Percentiles rank a stretch among this genome's conserved stretches.
These are phyloP conservation scores for Alternaria rosae DNA, from an alignment of 2,329 filamentous ascomycete genomes.

Conservation along the genomic window DNA sequence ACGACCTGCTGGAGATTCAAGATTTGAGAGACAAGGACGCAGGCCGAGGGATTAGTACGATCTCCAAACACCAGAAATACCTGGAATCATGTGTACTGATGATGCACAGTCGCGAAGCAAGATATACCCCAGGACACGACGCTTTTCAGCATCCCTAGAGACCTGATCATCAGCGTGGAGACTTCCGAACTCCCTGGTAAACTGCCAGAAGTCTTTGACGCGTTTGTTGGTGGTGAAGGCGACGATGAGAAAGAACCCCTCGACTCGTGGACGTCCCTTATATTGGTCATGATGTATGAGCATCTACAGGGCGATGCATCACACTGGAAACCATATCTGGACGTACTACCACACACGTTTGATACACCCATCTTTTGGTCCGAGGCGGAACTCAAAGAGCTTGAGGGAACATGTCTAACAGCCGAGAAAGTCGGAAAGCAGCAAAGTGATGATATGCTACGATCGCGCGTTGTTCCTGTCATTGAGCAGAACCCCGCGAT, in stretches of 20 bases:
- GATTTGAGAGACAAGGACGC: constrained; percentile 29
- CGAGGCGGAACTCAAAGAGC: constrained; percentile 26
- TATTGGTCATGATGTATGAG: constrained; percentile 32
- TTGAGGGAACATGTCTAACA: constrained; percentile 28
- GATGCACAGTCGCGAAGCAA: constrained; percentile 18
- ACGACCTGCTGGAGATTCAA: constrained; percentile 30
- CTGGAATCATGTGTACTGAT: neutral
- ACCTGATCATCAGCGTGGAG: constrained; percentile 29
- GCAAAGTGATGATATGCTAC: constrained; percentile 28
- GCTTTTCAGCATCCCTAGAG: constrained; percentile 30
- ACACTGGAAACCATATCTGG: constrained; percentile 33
- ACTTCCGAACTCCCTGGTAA: constrained; percentile 26
- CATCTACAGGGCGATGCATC: constrained; percentile 28
- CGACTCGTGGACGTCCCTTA: constrained; percentile 31
- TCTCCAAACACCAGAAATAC: fast-evolving
- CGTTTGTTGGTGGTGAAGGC: constrained; percentile 12
- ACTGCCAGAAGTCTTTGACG: constrained; percentile 26
- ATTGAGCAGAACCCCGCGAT: constrained; percentile 14
- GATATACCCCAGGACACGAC: constrained; percentile 27
- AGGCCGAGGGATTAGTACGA: constrained; percentile 32
- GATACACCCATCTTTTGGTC: constrained; percentile 36
- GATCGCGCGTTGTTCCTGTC: constrained; percentile 22
- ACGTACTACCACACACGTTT: constrained; percentile 27
- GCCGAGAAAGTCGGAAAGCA: constrained; percentile 31
- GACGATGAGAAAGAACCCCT: constrained; percentile 24